Conservation (phyloP, 345 rosid genomes). For the Sonneratia caseolaris region DNA sequence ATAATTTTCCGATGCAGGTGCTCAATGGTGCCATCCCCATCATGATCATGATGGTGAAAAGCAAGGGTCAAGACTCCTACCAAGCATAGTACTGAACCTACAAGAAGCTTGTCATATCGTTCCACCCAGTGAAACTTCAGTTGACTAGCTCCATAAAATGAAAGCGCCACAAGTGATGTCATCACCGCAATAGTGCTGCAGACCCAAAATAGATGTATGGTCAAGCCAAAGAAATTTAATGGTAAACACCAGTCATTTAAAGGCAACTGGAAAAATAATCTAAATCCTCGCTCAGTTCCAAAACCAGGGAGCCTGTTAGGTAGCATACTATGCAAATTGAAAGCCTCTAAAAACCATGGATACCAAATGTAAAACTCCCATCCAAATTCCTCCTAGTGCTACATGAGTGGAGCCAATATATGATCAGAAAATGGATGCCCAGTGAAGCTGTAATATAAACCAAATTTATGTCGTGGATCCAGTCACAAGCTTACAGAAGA, state of each 20-base stretch:
- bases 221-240: background rate
- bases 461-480: background rate
- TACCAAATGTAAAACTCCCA: background rate
- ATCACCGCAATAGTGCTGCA: constrained; percentile 86
- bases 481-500: background rate
- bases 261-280: background rate
- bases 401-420: background rate
- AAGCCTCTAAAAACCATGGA: background rate
- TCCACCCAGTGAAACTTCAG: constrained; percentile 97
- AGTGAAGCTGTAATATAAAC: too few species aligned
- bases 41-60: constrained; percentile 73
- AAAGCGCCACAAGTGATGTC: constrained; percentile 93
- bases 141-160: constrained; percentile 97
- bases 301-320: background rate
- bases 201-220: background rate
- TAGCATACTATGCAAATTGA: background rate
- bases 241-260: background rate
- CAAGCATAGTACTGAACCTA: constrained; percentile 87
- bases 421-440: background rate
- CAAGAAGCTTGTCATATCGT: constrained; percentile 86
- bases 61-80: constrained; percentile 85
- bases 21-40: constrained; percentile 25
- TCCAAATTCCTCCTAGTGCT: background rate
- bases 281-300: background rate
- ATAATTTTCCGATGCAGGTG: constrained; percentile 66